Conservation (phyloP, 2,329 filamentous ascomycete species). For the Cladosporium colombiae region DNA sequence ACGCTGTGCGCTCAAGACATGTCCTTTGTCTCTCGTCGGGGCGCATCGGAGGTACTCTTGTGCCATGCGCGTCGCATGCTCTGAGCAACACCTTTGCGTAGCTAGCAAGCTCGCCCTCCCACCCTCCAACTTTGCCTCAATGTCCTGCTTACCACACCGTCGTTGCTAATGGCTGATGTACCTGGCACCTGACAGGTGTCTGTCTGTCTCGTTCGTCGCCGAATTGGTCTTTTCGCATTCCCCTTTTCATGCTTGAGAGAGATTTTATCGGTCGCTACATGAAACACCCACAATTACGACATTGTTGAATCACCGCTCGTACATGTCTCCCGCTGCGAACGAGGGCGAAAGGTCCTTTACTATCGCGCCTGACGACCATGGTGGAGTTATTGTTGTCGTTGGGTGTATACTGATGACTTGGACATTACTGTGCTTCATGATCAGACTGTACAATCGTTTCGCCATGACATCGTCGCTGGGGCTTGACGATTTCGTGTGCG, state of each 20-base stretch:
- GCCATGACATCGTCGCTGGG: conserved; percentile 30
- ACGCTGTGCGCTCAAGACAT: conserved; percentile 1
- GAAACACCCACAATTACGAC: background rate
- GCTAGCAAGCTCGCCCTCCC: conserved; percentile 2
- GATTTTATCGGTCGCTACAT: background rate
- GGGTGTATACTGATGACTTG: conserved; percentile 30
- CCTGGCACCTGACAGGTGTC: conserved; percentile 8
- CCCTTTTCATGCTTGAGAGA: background rate
- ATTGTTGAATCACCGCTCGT: background rate
- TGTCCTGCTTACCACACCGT: conserved; percentile 1
- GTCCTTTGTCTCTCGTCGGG: background rate
- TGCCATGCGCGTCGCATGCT: conserved; percentile 11
- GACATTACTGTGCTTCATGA: conserved; percentile 29
- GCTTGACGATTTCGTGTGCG: conserved; percentile 28
- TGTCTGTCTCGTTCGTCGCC: background rate
- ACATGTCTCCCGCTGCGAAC: background rate
- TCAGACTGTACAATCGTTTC: conserved; percentile 30
- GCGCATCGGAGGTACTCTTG: conserved; percentile 3
- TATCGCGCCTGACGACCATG: conserved; percentile 29
- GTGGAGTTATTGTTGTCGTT: conserved; percentile 29
- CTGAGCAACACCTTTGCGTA: background rate
- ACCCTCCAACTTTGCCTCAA: background rate
- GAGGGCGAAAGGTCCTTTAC: conserved; percentile 28
- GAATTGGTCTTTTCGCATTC: background rate
- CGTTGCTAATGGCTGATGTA: background rate